phyloP scores from a whole-genome alignment of 129 eudicot species.

The Artemisia annua region DNA sequence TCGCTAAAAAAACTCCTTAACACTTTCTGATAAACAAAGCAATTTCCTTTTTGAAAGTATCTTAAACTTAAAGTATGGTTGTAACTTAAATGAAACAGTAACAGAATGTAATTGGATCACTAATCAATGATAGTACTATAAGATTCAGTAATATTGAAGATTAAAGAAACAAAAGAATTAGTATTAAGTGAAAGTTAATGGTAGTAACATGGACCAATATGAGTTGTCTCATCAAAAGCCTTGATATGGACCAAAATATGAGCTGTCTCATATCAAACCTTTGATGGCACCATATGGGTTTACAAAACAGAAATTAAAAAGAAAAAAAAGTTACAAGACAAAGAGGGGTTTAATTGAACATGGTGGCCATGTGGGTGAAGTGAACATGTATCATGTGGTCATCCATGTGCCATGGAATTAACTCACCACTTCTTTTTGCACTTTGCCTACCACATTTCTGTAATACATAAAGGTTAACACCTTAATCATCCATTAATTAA shows the following conservation, averaged over 20 bases:
- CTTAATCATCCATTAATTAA: conserved; percentile 2
- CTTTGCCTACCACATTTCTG: conserved; percentile 17
- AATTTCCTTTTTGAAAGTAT: neutral
- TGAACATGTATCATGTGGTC: conserved; percentile 66
- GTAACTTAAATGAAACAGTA: neutral
- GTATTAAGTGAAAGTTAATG: conserved; percentile 17
- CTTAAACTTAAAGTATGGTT: neutral
- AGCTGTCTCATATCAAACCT: conserved; percentile 40
- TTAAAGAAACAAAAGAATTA: neutral
- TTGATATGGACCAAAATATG: conserved; percentile 38
- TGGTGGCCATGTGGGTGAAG: conserved; percentile 72
- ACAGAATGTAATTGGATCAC: neutral
- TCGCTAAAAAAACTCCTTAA: too few relatives aligned
- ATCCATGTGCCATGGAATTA: conserved; percentile 56
- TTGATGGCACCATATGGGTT: conserved; percentile 40
- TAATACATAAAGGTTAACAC: neutral
- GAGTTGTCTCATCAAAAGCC: conserved; percentile 48
- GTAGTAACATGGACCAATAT: conserved; percentile 60
- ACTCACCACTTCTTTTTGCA: conserved; percentile 7
- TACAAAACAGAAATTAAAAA: neutral
- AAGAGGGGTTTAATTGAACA: conserved; percentile 53
- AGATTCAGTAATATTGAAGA: conserved; percentile 1
- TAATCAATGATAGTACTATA: neutral
- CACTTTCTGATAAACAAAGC: neutral
- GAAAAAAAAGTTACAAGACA: conserved; percentile 39